Percentiles rank a stretch among this genome's conserved stretches.
Conservation (phyloP, 2,329 filamentous ascomycete genomes). For the Neonectria magnoliae region DNA sequence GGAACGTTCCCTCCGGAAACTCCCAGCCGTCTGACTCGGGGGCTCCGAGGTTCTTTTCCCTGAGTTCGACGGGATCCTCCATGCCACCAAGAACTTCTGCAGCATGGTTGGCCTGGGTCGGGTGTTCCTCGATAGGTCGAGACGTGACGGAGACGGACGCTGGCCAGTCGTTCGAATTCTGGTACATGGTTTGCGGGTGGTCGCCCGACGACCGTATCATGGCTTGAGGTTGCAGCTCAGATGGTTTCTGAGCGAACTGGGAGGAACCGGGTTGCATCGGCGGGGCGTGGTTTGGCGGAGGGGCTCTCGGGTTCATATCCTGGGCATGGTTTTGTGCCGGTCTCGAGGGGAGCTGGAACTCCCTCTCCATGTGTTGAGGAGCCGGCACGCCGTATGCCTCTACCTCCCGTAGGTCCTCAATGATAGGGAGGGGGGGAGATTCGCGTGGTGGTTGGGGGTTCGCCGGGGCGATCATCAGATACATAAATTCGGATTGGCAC, state of each 20-base stretch:
- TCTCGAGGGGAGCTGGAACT: conserved; percentile 51
- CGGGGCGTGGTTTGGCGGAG: conserved; percentile 69
- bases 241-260: conserved; percentile 46
- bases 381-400: conserved; percentile 61
- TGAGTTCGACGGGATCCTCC: conserved; percentile 54
- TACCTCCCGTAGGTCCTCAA: conserved; percentile 68
- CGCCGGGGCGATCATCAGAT: conserved; percentile 73
- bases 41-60: conserved; percentile 57
- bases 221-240: conserved; percentile 57
- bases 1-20: conserved; percentile 81
- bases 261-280: conserved; percentile 55
- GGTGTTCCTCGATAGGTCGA: conserved; percentile 48
- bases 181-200: conserved; percentile 54
- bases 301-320: conserved; percentile 63
- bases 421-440: conserved; percentile 65
- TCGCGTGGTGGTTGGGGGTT: conserved; percentile 74
- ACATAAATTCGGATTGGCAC: conserved; percentile 73
- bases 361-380: conserved; percentile 53
- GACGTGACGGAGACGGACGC: conserved; percentile 47
- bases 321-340: conserved; percentile 67
- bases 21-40: conserved; percentile 85
- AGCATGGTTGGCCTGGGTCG: conserved; percentile 49
- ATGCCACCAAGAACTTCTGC: conserved; percentile 51
- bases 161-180: conserved; percentile 49
- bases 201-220: conserved; percentile 65